These are phyloP conservation scores for Salix viminalis DNA, from an alignment of 345 rosid genomes.

Conservation along the genomic window DNA sequence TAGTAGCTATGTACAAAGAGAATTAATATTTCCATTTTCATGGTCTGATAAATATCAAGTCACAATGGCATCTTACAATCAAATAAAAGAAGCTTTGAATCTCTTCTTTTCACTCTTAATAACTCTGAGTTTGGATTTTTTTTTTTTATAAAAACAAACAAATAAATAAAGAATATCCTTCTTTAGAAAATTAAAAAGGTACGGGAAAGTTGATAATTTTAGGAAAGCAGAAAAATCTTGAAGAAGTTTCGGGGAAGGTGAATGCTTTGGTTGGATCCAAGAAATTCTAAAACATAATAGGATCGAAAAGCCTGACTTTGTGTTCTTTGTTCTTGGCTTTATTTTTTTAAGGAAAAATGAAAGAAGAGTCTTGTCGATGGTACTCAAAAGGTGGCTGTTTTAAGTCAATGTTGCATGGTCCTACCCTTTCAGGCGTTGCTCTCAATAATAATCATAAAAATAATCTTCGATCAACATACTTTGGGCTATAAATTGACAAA, in stretches of 20 bases:
- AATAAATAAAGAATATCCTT: not conserved
- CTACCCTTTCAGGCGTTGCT: not conserved
- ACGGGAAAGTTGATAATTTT: not conserved
- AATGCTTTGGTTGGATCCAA: not conserved
- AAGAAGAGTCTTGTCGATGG: not conserved
- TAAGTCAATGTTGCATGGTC: not conserved
- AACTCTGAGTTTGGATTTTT: too few relatives aligned
- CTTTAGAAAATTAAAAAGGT: not conserved
- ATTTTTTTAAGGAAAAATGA: not conserved
- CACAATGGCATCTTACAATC: too few relatives aligned
- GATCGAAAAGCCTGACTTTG: not conserved
- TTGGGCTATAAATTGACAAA: not conserved
- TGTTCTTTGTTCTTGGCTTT: not conserved
- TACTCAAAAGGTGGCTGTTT: too few relatives aligned
- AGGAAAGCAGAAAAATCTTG: not conserved
- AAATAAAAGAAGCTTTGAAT: too few relatives aligned
- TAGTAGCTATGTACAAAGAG: too few relatives aligned
- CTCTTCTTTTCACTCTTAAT: too few relatives aligned
- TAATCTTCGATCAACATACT: not conserved
- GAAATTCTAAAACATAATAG: not conserved
- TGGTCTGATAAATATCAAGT: too few relatives aligned
- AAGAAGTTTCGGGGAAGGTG: not conserved
- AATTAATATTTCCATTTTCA: too few relatives aligned
- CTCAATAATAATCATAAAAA: not conserved
- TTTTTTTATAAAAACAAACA: too few relatives aligned